These are phyloP conservation scores for Borealophlyctis nickersoniae DNA, from an alignment of 192 early-diverging fungal species.

Conservation along the genomic window DNA sequence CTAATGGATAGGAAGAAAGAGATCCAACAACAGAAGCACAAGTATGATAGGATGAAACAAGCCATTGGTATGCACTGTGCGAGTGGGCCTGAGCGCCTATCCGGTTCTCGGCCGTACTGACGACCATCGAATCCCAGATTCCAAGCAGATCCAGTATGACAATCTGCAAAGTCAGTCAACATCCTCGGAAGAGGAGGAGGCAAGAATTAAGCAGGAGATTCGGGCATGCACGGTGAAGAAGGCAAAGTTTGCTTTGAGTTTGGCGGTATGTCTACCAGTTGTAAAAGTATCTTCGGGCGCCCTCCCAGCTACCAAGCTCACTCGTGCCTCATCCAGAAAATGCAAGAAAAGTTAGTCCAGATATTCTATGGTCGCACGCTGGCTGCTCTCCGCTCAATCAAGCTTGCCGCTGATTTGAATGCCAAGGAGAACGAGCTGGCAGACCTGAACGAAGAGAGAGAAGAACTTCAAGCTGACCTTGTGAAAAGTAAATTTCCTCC, in stretches of 20 bases:
- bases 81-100: background rate
- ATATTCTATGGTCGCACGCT: conserved; percentile 20
- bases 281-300: background rate
- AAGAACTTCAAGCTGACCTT: no score
- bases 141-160: conserved; percentile 9
- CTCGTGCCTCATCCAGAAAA: conserved; percentile 13
- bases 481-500: no score
- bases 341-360: conserved; percentile 12
- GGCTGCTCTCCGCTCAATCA: conserved; percentile 18
- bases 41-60: conserved; percentile 32
- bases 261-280: conserved; percentile 13
- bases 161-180: conserved; percentile 14
- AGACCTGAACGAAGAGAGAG: background rate
- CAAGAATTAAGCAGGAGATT: conserved; percentile 3
- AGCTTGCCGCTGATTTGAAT: conserved; percentile 18
- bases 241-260: conserved; percentile 26
- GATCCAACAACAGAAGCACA: conserved; percentile 21
- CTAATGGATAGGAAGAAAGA: conserved; percentile 31
- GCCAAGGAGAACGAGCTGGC: conserved; percentile 1
- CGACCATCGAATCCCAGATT: conserved; percentile 5
- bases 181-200: conserved; percentile 22
- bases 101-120: background rate
- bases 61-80: conserved; percentile 35
- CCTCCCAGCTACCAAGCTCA: background rate
- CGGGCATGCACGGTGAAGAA: conserved; percentile 11